Base-by-base conservation (phyloP, 2,329 filamentous ascomycete genomes). In the Mariannaea sp. region DNA sequence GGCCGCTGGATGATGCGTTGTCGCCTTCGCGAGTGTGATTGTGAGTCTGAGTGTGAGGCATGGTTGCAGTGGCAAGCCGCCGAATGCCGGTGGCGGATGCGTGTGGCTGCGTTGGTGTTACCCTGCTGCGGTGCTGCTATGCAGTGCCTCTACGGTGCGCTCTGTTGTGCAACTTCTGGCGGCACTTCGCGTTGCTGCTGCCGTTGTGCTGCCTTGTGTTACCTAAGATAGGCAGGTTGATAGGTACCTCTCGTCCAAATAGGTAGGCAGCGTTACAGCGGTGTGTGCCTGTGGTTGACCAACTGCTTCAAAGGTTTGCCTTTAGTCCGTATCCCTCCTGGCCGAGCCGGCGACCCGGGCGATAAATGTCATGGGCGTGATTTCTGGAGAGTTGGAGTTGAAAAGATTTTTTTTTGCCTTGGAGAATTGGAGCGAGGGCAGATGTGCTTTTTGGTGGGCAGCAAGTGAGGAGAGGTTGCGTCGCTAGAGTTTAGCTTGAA, bases 1-100 rank as follows among this genome's bases (percentile, higher is more conserved):
- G 80, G 80, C 73, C 71, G 68, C 71, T 70, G 60, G 73, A 69
- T 61, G 75, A 73, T 71, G 75, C 71, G 71, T 75, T 77, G 70
- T 79, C 75, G 63, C 66, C 67, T 63, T 81, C 76, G 69, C 70
- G 74, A 67, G 78, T 77, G 65, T 70, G 71, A 65, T 71, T 77
- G 65, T 70, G 74, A 67, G 78, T 77, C 64, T 70, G 71, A 65
- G 72, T 77, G 65, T 70, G 71, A 65, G 72, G 68, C 76, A 73
- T 75, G 69, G 59, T 61, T 69, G 64, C 56, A 61, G 52, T 17
- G 45, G 53, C 35, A 57, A 56, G 32, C 17, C 14, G 45, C 45
- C 45, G 51, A 48, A 41, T 38, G 39, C 33, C 32, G 51, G 32
- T 27, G 42, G 38, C 17, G 19, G 14, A 22, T 32, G 9, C 4